phyloP scores from a whole-genome alignment of 225 moss, liverwort and hornwort species.

The Sphagnum contortum region DNA sequence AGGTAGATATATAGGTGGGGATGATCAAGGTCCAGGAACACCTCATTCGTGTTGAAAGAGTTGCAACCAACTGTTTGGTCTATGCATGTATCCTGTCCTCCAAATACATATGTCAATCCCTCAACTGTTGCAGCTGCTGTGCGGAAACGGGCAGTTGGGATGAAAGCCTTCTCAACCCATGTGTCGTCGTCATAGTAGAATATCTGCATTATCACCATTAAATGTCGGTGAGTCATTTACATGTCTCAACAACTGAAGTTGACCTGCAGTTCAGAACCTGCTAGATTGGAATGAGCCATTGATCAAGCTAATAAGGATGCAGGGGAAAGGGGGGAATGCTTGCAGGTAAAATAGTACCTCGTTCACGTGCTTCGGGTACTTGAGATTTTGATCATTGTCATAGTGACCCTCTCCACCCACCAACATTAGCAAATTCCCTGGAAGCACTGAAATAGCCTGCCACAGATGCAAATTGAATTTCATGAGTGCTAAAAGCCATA shows the following conservation, averaged over 20 bases:
- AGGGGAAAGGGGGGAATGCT: too few relatives aligned
- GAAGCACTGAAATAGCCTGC: constrained; percentile 64
- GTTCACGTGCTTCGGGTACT: constrained; percentile 89
- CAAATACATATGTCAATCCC: constrained; percentile 65
- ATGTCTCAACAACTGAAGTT: too few relatives aligned
- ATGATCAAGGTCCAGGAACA: constrained; percentile 89
- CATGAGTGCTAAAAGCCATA: not conserved
- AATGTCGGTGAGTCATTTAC: too few relatives aligned
- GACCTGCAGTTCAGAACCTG: too few relatives aligned
- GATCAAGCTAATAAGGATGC: too few relatives aligned
- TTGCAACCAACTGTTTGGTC: constrained; percentile 18
- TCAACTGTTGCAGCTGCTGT: constrained; percentile 71
- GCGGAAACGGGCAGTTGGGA: constrained; percentile 88
- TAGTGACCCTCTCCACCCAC: constrained; percentile 96
- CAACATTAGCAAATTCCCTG: constrained; percentile 63
- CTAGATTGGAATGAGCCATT: too few relatives aligned
- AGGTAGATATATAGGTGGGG: constrained; percentile 88
- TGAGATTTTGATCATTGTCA: constrained; percentile 16
- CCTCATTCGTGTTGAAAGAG: constrained; percentile 28
- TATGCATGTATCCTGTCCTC: constrained; percentile 69
- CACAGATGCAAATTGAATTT: not conserved
- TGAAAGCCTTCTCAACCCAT: constrained; percentile 92
- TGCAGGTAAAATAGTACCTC: constrained; percentile 37
- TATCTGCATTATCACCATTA: constrained; percentile 25
- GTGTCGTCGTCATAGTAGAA: constrained; percentile 61